Percentiles rank a stretch among this genome's conserved stretches.
Conservation (phyloP, 139 green algal species). For the Chlorella sp. region DNA sequence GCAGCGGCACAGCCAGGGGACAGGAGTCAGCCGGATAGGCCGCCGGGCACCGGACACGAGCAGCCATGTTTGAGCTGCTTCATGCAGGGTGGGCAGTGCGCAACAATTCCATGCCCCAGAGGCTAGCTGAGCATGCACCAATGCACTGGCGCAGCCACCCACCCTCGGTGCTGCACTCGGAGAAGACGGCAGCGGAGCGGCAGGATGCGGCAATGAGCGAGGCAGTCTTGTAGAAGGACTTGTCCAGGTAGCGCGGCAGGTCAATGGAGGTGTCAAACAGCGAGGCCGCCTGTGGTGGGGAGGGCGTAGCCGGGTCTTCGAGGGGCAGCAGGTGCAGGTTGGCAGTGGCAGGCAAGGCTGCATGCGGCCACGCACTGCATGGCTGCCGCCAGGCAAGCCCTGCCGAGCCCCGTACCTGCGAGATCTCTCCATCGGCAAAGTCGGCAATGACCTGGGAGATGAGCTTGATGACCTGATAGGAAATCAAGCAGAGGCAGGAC, state of each 20-base stretch:
- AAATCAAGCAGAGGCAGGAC: no score
- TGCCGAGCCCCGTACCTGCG: conserved; percentile 30
- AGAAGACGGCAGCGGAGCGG: conserved; percentile 92
- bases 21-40: no score
- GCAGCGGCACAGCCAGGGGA: no score
- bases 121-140: background rate
- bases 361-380: no score
- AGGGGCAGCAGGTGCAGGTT: no score
- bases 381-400: no score
- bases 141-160: background rate
- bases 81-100: no score
- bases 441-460: conserved; percentile 99
- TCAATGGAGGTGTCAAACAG: conserved; percentile 94
- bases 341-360: no score
- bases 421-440: conserved; percentile 99
- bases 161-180: conserved; percentile 62
- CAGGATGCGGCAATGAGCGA: conserved; percentile 97
- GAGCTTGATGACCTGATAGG: conserved; percentile 96
- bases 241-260: conserved; percentile 92
- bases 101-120: no score
- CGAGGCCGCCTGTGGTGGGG: conserved; percentile 54
- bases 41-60: no score
- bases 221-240: conserved; percentile 98
- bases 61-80: no score
- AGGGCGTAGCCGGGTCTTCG: no score